Percentiles rank a stretch among this genome's conserved stretches.
Evolutionary conservation across 306 rosid genomes (phyloP).

Genomic region (Cicer pinnatifidum): DNA sequence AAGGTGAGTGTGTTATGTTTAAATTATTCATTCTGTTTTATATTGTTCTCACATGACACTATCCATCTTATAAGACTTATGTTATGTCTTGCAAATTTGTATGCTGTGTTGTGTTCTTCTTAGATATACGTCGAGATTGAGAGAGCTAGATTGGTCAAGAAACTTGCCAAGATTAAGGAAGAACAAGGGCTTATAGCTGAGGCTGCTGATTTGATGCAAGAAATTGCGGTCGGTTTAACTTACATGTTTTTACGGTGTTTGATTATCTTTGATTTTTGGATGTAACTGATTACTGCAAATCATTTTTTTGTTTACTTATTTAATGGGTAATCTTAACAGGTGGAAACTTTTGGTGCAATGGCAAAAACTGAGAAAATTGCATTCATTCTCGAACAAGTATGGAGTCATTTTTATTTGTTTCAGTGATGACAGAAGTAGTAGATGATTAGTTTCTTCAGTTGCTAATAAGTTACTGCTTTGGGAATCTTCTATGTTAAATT

Average conservation of each 20-base stretch:
- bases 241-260: constrained; percentile 10
- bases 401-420: constrained; percentile 19
- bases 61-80: background rate
- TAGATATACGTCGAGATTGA: constrained; percentile 83
- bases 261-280: background rate
- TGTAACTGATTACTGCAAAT: constrained; percentile 6
- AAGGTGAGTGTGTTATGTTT: constrained; percentile 58
- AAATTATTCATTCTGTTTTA: background rate
- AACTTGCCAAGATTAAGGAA: constrained; percentile 87
- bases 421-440: background rate
- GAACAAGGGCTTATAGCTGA: constrained; percentile 81
- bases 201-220: constrained; percentile 98
- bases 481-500: constrained; percentile 18
- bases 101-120: background rate
- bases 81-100: background rate
- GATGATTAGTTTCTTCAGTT: background rate
- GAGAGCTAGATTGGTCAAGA: constrained; percentile 78
- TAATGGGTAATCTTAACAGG: constrained; percentile 58
- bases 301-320: constrained; percentile 9
- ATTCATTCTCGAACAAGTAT: constrained; percentile 89
- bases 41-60: background rate
- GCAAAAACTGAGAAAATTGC: constrained; percentile 92
- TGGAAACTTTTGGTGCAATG: constrained; percentile 94
- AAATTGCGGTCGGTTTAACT: constrained; percentile 74
- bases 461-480: constrained; percentile 20